phyloP scores from a whole-genome alignment of 2,329 filamentous ascomycete species.

The Lojkania enalia region DNA sequence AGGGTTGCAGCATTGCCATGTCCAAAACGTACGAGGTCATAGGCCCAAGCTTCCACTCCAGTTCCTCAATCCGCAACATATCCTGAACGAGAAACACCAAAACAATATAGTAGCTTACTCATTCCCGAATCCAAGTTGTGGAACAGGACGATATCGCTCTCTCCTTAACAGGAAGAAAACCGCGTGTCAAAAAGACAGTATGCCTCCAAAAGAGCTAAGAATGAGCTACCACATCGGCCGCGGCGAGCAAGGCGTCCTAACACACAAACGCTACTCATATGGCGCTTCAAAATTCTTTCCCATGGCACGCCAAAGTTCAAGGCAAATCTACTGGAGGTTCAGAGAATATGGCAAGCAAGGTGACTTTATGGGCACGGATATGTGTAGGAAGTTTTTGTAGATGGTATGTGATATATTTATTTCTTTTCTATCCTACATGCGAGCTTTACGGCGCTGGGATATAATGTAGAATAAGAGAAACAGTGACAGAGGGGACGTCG shows the following conservation, averaged over 20 bases:
- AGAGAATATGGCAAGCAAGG: slow-evolving; percentile 53
- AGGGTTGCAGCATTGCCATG: too few species aligned
- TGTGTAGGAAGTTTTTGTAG: slow-evolving; percentile 66
- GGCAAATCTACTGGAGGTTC: slow-evolving; percentile 56
- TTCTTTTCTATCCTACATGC: background rate
- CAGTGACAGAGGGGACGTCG: too few species aligned
- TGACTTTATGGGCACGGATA: slow-evolving; percentile 68
- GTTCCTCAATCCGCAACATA: too few species aligned
- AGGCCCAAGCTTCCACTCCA: too few species aligned
- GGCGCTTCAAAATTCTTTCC: slow-evolving; percentile 60
- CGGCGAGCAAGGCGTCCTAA: slow-evolving; percentile 64
- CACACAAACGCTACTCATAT: slow-evolving; percentile 68
- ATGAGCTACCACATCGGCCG: slow-evolving; percentile 62
- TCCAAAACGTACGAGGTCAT: too few species aligned
- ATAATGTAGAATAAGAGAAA: too few species aligned
- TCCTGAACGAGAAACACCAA: too few species aligned
- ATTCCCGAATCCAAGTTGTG: too few species aligned
- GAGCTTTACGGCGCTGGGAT: too few species aligned
- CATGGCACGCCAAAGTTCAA: slow-evolving; percentile 57
- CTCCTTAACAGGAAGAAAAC: too few species aligned
- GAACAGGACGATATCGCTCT: too few species aligned
- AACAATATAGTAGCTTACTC: too few species aligned
- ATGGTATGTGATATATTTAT: slow-evolving; percentile 49
- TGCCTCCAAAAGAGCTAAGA: slow-evolving; percentile 38
- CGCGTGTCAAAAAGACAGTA: background rate